Conservation (phyloP, 1,139 yeast genomes). For the Torulaspora globosa region DNA sequence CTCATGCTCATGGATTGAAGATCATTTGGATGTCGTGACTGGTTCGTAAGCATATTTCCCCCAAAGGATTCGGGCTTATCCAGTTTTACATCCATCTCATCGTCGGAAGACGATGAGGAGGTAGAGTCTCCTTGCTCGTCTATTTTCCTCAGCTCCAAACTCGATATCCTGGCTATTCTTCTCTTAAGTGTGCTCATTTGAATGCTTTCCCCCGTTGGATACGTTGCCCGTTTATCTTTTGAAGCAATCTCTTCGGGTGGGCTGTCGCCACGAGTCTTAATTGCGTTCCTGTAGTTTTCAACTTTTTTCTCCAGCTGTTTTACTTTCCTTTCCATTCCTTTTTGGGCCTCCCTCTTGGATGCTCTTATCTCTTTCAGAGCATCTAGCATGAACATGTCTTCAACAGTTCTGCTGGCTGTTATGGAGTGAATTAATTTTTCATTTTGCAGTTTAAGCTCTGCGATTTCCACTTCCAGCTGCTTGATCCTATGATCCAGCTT, state of each 20-base stretch:
- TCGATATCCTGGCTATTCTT: conserved; percentile 27
- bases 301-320: conserved; percentile 32
- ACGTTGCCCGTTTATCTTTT: conserved; percentile 2
- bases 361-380: conserved; percentile 22
- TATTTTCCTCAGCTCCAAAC: conserved; percentile 25
- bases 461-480: conserved; percentile 34
- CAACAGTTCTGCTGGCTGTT: conserved; percentile 27
- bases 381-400: conserved; percentile 27
- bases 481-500: conserved; percentile 33
- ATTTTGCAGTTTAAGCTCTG: conserved; percentile 35
- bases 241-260: conserved; percentile 7
- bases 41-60: conserved; percentile 8
- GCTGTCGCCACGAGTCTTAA: conserved; percentile 21
- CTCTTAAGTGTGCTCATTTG: conserved; percentile 9
- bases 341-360: conserved; percentile 15
- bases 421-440: conserved; percentile 34
- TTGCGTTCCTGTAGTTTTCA: conserved; percentile 27
- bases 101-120: conserved; percentile 19
- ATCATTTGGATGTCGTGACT: conserved; percentile 5
- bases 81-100: conserved; percentile 9
- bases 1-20: conserved; percentile 11
- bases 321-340: conserved; percentile 31
- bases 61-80: conserved; percentile 4
- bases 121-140: conserved; percentile 27
- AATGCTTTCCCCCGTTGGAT: conserved; percentile 4